These are phyloP conservation scores for Geotrichum bryndzae DNA, from an alignment of 1,139 yeast species.

Conservation along the genomic window DNA sequence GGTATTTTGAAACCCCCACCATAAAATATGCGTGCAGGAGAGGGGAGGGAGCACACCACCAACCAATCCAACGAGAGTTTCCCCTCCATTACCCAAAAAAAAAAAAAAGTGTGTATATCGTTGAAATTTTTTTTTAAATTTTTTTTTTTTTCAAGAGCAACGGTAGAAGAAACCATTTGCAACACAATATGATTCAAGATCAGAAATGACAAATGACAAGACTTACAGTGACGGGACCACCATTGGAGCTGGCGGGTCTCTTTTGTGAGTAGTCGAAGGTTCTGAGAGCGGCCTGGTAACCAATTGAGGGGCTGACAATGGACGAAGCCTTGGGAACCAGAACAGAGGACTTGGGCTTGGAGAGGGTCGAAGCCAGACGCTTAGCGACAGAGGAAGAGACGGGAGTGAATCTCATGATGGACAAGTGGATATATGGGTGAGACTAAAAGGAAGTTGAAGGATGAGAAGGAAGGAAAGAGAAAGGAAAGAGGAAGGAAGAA, in stretches of 20 bases:
- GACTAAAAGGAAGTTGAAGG: neutral
- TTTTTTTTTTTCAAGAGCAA: neutral
- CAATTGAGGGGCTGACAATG: slow-evolving; percentile 18
- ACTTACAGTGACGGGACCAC: slow-evolving; percentile 33
- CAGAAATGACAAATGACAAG: neutral
- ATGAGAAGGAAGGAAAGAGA: neutral
- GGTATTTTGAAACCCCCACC: neutral
- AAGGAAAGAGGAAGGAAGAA: neutral
- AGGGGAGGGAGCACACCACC: neutral
- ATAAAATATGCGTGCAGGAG: neutral
- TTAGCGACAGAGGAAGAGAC: slow-evolving; percentile 12
- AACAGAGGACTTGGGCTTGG: slow-evolving; percentile 16
- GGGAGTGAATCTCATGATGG: slow-evolving; percentile 13
- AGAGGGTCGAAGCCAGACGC: slow-evolving; percentile 13
- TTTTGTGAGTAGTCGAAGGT: slow-evolving; percentile 24
- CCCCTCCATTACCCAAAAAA: neutral
- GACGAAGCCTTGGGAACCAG: slow-evolving; percentile 19
- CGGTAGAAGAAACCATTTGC: neutral
- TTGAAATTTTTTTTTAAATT: neutral
- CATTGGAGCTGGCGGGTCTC: slow-evolving; percentile 28
- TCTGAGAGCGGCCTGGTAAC: slow-evolving; percentile 30
- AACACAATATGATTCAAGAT: neutral
- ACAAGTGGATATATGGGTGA: neutral
- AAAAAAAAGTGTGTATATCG: neutral
- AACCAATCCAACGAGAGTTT: neutral